Percentiles rank a stretch among this genome's conserved stretches.
Conservation (phyloP, 202 grass and related monocot species). For the Saccharum hybrid region DNA sequence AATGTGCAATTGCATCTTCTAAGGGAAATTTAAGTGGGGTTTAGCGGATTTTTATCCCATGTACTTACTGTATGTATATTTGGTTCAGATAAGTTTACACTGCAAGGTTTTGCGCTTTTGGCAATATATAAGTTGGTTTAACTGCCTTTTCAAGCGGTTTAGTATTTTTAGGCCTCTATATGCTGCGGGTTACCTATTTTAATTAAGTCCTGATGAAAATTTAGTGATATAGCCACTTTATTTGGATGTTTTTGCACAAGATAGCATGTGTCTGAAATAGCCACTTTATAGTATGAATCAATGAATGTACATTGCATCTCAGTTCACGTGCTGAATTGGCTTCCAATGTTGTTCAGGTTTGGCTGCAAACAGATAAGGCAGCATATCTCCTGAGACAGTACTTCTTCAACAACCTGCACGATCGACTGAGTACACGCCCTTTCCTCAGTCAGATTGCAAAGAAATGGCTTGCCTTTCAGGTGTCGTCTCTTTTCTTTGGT, state of each 20-base stretch:
- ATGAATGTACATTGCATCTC: background rate
- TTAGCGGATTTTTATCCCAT: background rate
- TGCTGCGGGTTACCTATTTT: background rate
- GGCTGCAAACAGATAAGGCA: conserved; percentile 96
- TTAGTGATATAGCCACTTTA: conserved; percentile 2
- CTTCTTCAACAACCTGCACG: conserved; percentile 85
- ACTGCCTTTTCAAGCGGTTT: background rate
- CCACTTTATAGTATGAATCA: background rate
- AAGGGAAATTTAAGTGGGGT: background rate
- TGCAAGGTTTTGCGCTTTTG: background rate
- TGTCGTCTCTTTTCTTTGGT: conserved; percentile 3
- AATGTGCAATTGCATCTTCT: background rate
- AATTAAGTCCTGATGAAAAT: background rate
- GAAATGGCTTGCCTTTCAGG: conserved; percentile 99
- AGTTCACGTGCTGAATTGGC: conserved; percentile 38
- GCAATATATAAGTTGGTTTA: background rate
- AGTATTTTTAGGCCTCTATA: background rate
- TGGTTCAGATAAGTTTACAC: background rate
- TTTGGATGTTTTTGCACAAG: background rate
- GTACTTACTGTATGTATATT: background rate
- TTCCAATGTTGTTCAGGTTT: conserved; percentile 63
- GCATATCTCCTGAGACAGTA: conserved; percentile 96
- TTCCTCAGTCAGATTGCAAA: conserved; percentile 96
- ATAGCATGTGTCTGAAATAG: background rate
- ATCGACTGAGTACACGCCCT: conserved; percentile 84